Base-by-base conservation (phyloP, 352 stramenopile genomes). In the Phytophthora megakarya region DNA sequence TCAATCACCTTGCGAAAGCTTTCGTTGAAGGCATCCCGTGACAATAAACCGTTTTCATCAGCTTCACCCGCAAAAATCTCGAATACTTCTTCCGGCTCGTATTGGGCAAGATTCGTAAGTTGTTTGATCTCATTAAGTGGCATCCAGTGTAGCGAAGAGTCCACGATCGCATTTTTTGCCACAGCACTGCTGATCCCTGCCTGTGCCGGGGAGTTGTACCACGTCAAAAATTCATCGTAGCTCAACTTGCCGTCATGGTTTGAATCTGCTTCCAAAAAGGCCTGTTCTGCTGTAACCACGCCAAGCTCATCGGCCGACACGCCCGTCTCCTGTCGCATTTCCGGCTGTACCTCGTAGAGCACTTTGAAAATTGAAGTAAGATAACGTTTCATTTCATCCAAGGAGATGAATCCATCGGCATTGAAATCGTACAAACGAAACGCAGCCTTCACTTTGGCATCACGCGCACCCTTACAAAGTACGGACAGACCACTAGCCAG, bases 391-490 rank as follows among this genome's bases (percentile, higher is more conserved):
- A 96, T 96, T 52, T 96, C 90, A 13, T 92, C 84, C 5, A 92
- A 56, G 11, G 83, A 92, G 28, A 97, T 95, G 40, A 81, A 89
- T 9, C 86, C 90, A 50, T 96, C 88, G 10, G 72, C 76, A 56
- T 97, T 95, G 25, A 92, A 89, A 65, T 96, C 89, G 55, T 95
- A 97, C 23, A 96, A 54, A 0, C 74, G 70, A 51, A 97, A 96
- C 0, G 89, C 86, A 9, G 85, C 84, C 39, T 87, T 86, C 7
- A 96, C 86, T 50, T 95, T 95, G 1, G 91, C 87, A 49, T 96
- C 81, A 0, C 81, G 72, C 3, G 75, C 75, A 11, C 89, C 89
- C 47, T 92, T 90, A 73, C 88, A 96, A 1, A 96, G 62, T 40
- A 97, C 88, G 4, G 84, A 93, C 2, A 97, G 64, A 0, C 89